Evolutionary conservation across 108 stramenopile species (phyloP), one percentile per base, ranked within the genome.

Genomic region (Nitzschia inconspicua): DNA sequence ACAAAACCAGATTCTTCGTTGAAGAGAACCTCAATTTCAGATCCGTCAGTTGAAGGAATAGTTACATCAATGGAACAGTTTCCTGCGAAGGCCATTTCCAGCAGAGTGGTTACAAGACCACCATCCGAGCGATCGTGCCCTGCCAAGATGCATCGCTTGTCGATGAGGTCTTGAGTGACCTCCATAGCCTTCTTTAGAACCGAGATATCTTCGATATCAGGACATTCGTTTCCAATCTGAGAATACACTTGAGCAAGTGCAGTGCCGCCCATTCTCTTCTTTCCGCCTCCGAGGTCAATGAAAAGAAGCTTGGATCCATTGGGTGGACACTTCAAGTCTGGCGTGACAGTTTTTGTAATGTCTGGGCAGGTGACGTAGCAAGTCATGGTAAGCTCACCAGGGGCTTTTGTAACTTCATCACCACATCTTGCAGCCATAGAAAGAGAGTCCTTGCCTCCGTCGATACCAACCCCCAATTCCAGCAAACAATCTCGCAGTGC

Each of bases 81-180:
- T 43, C 98, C 98, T 3, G 97, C 93, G 63, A 99, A 95, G 2
- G 98, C 98, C 98, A 99, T 99, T 73, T 99, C 97, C 57, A 98
- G 63, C 39, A 96, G 63, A 5, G 86, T 73, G 29, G 92, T 89
- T 23, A 78, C 80, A 46, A 98, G 67, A 29, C 98, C 97, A 41
- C 98, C 98, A 80, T 98, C 98, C 24, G 94, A 95, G 50, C 95
- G 77, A 74, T 98, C 98, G 65, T 98, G 98, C 0, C 95, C 95
- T 24, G 98, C 86, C 25, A 96, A 78, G 40, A 98, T 75, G 34
- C 54, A 75, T 29, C 81, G 56, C 23, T 73, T 69, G 39, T 88
- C 93, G 47, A 98, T 84, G 31, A 96, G 77, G 24, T 80, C 68
- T 75, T 99, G 97, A 24, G 93, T 88, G 35, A 94, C 94, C 2